These are phyloP conservation scores for Eucalyptus victrix DNA, from an alignment of 345 rosid species.

Conservation along the genomic window DNA sequence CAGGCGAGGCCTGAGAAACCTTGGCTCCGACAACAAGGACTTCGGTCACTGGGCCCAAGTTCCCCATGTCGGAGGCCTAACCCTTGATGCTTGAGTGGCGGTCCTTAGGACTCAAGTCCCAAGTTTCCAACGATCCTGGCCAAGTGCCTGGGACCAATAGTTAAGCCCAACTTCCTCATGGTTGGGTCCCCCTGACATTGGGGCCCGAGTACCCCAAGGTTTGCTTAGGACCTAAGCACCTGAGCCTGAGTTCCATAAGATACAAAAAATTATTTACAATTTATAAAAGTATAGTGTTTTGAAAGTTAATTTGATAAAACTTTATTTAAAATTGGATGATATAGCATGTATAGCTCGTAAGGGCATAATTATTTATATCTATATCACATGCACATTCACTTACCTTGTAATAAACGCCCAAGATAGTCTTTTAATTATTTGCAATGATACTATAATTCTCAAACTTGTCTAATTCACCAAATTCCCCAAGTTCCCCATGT, in stretches of 20 bases:
- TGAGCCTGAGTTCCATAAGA: too few relatives aligned
- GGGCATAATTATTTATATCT: too few relatives aligned
- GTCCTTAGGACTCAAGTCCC: neutral
- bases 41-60: neutral
- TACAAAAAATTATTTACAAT: too few relatives aligned
- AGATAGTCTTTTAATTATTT: neutral
- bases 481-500: neutral
- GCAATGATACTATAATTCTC: neutral
- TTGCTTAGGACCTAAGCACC: too few relatives aligned
- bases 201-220: neutral
- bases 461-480: neutral
- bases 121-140: neutral
- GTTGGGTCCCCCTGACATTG: neutral
- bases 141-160: neutral
- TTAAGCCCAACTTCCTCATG: neutral
- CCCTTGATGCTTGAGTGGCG: neutral
- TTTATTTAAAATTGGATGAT: neutral
- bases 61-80: neutral
- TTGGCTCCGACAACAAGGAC: neutral
- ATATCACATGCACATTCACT: neutral
- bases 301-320: neutral
- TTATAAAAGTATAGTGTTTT: neutral
- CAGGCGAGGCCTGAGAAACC: neutral
- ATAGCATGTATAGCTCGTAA: neutral
- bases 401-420: neutral